phyloP scores from a whole-genome alignment of 352 stramenopile genomes.

The Pythium sp. region DNA sequence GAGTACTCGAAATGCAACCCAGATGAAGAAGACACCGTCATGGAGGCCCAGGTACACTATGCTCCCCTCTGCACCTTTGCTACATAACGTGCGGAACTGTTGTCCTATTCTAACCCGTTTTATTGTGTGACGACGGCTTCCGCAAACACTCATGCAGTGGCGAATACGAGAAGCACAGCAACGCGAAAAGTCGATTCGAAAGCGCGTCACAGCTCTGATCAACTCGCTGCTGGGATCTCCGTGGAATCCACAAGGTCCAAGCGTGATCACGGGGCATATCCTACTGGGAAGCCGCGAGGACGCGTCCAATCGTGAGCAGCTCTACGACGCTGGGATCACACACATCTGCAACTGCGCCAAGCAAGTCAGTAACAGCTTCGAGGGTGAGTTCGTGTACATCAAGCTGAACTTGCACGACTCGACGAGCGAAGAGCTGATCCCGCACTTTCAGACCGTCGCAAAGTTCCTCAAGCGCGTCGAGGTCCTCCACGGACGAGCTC shows the following conservation, averaged over 20 bases:
- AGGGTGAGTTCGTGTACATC: slow-evolving; percentile 67
- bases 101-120: not conserved
- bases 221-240: slow-evolving; percentile 22
- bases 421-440: slow-evolving; percentile 47
- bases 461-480: slow-evolving; percentile 56
- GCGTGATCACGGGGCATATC: slow-evolving; percentile 45
- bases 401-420: slow-evolving; percentile 53
- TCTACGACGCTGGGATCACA: slow-evolving; percentile 43
- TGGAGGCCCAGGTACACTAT: slow-evolving; percentile 32
- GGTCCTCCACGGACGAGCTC: slow-evolving; percentile 36
- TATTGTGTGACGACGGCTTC: not conserved
- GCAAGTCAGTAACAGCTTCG: slow-evolving; percentile 52
- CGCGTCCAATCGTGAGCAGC: slow-evolving; percentile 35
- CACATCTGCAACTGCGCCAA: slow-evolving; percentile 64
- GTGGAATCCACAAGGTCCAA: slow-evolving; percentile 22
- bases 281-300: slow-evolving; percentile 46
- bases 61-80: not conserved
- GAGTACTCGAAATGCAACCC: slow-evolving; percentile 48
- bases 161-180: slow-evolving; percentile 34
- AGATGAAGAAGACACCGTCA: slow-evolving; percentile 49
- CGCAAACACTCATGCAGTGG: slow-evolving; percentile 24
- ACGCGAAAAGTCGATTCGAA: slow-evolving; percentile 27
- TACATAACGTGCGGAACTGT: not conserved
- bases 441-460: slow-evolving; percentile 51
- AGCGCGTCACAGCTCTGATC: slow-evolving; percentile 23